Conservation (phyloP, 2,329 filamentous ascomycete genomes). For the Stachybotrys chlorohalonatus region DNA sequence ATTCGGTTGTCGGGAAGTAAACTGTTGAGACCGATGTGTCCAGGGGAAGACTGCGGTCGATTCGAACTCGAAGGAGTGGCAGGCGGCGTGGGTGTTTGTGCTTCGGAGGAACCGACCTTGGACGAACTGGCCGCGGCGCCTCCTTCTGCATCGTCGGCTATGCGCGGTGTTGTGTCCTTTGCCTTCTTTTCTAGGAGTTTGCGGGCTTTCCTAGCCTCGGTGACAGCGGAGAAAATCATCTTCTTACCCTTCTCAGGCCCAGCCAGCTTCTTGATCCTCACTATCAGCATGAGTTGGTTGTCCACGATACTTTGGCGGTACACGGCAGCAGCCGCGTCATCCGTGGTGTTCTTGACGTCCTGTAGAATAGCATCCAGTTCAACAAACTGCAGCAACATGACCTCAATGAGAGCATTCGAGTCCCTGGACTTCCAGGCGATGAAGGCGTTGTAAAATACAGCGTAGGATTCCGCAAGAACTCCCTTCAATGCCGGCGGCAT, state of each 20-base stretch:
- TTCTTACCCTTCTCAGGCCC: conserved; percentile 62
- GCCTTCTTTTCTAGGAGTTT: conserved; percentile 55
- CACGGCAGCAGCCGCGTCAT: conserved; percentile 63
- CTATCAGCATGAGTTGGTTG: conserved; percentile 71
- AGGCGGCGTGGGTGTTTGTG: conserved; percentile 45
- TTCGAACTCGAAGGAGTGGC: conserved; percentile 35
- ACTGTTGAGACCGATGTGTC: conserved; percentile 34
- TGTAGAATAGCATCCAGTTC: conserved; percentile 78
- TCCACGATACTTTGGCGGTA: conserved; percentile 74
- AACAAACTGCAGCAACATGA: conserved; percentile 81
- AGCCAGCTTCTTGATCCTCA: conserved; percentile 69
- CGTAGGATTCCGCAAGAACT: conserved; percentile 59
- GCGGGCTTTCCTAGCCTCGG: conserved; percentile 57
- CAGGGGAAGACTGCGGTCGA: conserved; percentile 24
- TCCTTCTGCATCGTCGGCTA: conserved; percentile 39
- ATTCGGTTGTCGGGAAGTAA: conserved; percentile 65
- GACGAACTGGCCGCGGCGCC: conserved; percentile 26
- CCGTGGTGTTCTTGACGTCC: conserved; percentile 69
- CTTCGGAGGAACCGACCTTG: conserved; percentile 28
- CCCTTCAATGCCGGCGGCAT: conserved; percentile 53
- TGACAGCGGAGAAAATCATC: conserved; percentile 66
- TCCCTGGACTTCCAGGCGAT: conserved; percentile 79
- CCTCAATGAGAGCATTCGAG: conserved; percentile 66
- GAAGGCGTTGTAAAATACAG: conserved; percentile 69
- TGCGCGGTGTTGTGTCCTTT: conserved; percentile 63